Evolutionary conservation across 306 rosid genomes (phyloP), one percentile per base, ranked within the genome.

Genomic region (Vigna trinervia): DNA sequence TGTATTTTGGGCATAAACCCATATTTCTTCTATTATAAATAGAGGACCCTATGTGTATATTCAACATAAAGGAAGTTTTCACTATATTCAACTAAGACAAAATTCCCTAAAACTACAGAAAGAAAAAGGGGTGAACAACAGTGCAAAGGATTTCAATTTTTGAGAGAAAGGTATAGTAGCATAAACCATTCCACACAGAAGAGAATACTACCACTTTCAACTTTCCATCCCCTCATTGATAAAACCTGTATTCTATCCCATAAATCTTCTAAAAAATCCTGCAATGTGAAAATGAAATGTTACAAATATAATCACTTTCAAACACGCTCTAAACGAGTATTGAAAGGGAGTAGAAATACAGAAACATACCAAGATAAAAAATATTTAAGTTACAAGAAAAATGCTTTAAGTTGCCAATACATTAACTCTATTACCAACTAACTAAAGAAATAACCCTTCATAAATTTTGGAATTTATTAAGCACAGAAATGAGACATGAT

Each of bases 251-350:
- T 74, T 62, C 90, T 96, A 57, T 84, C 91, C 97, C 97, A 95
- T 32, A 95, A 85, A 85, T 95, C 99, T 84, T 95, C 99, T 88
- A 95, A 82, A 73, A 95, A 95, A 83, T 95, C 97, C 99, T 95
- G 84, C 81, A 83, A 74, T 72, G 62, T 39, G 11, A 78, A 22
- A 43, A 43, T 13, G 30, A 74, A 69, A 61, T 23, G 8, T 74
- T 36, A 73, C 28, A 28, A 81, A 63, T 64, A 59, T 6, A 68
- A 72, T 23, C 30, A 0, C 58, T 51, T 45, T 36, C 51, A 79
- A 77, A 20, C 72, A 43, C 78, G 15, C 62, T 22, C 8, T 66
- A 71, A 61, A 63, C 70, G 67, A 53, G 8, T 64, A 77, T 6
- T 11, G 22, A 70, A 58, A 12, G 36, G 14, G 17, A 46, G 47